Evolutionary conservation across 768 basidiomycete genomes (phyloP), one percentile per base, ranked within the genome.

Genomic region (Leccinum pellstonianum): DNA sequence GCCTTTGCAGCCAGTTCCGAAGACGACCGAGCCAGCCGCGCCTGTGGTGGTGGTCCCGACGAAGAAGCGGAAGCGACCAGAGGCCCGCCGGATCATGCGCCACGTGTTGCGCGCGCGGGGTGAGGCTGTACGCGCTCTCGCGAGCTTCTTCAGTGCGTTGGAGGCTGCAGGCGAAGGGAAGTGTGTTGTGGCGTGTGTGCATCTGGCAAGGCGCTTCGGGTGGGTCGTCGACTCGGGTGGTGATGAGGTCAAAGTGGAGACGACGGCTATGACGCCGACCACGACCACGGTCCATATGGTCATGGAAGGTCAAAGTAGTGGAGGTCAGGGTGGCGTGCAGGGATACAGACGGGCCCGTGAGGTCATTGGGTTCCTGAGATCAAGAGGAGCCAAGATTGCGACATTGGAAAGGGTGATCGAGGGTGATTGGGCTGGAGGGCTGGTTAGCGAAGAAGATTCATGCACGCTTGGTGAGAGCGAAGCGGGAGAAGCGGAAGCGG

Each of bases 91-190:
- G 49, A 84, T 97, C 59, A 86, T 98, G 66, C 90, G 92, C 19
- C 93, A 97, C 74, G 90, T 97, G 58, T 79, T 98, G 54, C 83
- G 91, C 17, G 88, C 90, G 25, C 87, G 95, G n/a, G 82, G 87
- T 5, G 86, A 93, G 70, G 93, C 94, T 15, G 83, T 87, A 37
- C 85, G 86, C 60, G 85, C 86, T 6, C 82, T 98, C 17, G 87
- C 87, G 17, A 75, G 76, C 54, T 87, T 92, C 70, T 84, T 96
- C 59, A 81, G 84, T 37, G 81, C 88, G 56, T 75, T 95, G 59
- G 83, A 80, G 71, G 65, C 72, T 25, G 72, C 79, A 71, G 73
- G 78, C 77, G 52, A 77, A 71, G 60, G 77, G 76, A 55, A 83
- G 81, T 64, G 61, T 52, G 77, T 83, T 75, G 61, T 83, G 76